Conservation (phyloP, 345 rosid genomes). For the Schrenkiella parvula region DNA sequence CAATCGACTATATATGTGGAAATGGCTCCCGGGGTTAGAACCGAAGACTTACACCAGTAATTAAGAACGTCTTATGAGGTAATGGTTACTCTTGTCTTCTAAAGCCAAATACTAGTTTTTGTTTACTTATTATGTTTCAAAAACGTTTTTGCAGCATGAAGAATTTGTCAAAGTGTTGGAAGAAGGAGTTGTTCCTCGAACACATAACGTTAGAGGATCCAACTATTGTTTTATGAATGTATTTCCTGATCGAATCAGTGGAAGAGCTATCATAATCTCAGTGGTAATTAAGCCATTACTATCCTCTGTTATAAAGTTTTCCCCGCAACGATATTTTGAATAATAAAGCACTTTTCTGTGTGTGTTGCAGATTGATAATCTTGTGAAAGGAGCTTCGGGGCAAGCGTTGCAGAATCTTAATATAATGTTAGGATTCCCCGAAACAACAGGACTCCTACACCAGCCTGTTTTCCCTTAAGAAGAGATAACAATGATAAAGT, state of each 20-base stretch:
- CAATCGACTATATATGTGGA: slow-evolving; percentile 87
- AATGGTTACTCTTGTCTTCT: slow-evolving; percentile 6
- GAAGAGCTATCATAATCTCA: slow-evolving; percentile 84
- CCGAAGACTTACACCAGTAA: slow-evolving; percentile 59
- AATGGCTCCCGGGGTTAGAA: slow-evolving; percentile 63
- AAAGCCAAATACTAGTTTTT: not conserved
- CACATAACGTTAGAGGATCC: slow-evolving; percentile 85
- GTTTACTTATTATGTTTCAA: not conserved
- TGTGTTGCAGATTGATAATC: slow-evolving; percentile 77
- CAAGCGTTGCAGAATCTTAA: slow-evolving; percentile 96
- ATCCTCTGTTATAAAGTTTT: not conserved
- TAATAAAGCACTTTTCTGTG: not conserved
- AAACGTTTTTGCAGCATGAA: slow-evolving; percentile 52
- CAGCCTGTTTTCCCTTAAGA: slow-evolving; percentile 83
- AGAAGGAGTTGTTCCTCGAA: slow-evolving; percentile 73
- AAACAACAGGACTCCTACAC: slow-evolving; percentile 70
- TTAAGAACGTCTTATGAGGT: slow-evolving; percentile 64
- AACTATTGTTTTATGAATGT: slow-evolving; percentile 84
- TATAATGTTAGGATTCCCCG: slow-evolving; percentile 84
- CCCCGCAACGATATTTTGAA: not conserved
- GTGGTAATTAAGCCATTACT: slow-evolving; percentile 58
- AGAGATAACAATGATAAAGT: too few relatives aligned
- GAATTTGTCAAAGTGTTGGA: slow-evolving; percentile 74
- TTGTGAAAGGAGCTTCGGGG: slow-evolving; percentile 97
- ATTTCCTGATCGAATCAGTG: slow-evolving; percentile 81